A percentile compares a stretch with the other conserved stretches of the same genome.
Evolutionary conservation across 208 protist species (phyloP).

Genomic region (Tritrichomonas foetus): DNA sequence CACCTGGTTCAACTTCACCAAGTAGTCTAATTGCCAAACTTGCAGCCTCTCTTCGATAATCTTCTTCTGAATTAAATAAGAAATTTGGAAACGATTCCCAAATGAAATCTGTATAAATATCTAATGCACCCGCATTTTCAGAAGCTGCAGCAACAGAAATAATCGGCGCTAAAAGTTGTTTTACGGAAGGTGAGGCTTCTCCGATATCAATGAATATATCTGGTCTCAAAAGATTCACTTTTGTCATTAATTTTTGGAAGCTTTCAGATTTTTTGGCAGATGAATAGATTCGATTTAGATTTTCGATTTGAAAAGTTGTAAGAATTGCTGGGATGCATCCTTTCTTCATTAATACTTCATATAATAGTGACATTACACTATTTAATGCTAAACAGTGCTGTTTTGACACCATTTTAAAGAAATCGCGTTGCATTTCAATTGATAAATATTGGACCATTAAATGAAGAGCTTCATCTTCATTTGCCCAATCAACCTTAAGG

Average conservation of each 20-base stretch:
- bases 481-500: not conserved
- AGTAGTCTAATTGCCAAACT: not conserved
- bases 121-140: not conserved
- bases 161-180: not conserved
- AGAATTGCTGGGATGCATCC: not conserved
- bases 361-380: not conserved
- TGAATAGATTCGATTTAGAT: not conserved
- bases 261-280: not conserved
- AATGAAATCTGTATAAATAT: not conserved
- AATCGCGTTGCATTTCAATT: not conserved
- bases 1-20: not conserved
- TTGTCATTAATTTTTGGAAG: not conserved
- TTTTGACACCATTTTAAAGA: not conserved
- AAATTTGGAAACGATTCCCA: not conserved
- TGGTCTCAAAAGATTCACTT: not conserved
- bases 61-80: not conserved
- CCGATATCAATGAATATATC: not conserved
- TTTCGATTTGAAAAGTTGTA: not conserved
- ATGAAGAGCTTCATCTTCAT: not conserved
- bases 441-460: not conserved
- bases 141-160: not conserved
- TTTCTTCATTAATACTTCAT: not conserved
- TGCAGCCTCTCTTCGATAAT: not conserved
- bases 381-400: not conserved
- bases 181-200: not conserved